Base-by-base conservation (phyloP, 2,329 filamentous ascomycete genomes). In the Epichloe coenophiala region DNA sequence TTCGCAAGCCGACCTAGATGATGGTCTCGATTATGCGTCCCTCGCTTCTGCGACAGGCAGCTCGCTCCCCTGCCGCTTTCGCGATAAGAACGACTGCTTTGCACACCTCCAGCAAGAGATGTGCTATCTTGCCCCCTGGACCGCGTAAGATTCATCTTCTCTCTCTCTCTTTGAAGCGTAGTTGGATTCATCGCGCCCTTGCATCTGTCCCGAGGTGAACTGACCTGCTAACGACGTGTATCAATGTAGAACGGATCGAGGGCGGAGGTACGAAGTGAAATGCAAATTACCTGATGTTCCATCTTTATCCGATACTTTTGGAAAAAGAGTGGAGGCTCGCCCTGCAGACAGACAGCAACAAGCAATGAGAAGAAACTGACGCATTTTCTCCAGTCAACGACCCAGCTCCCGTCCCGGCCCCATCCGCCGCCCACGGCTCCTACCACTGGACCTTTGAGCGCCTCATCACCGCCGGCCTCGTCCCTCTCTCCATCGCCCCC, bases 381-480 rank as follows among this genome's bases (percentile, higher is more conserved):
- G 31, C 39, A 17, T n/a, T 19, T 9, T 38, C 2, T 40, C 37
- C 62, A 85, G 88, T 90, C 65, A 98, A 98, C 72, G 90, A 97
- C 63, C 80, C 93, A 51, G 86, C 80, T 35, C 80, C 80, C 39
- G 70, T 95, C 23, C 90, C 89, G 44, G 65, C 78, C 21, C 71
- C 87, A 49, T 80, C 78, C 59, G 82, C 91, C 41, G 74, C 81
- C 51, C 88, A 98, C 72, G 93, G 93, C 61, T 94, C 86, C 69
- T 98, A 97, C 76, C 93, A 98, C 79, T 98, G 93, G 93, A 87
- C 86, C 54, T 95, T 95, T 63, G 93, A 98, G 77, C 89, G 88
- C 64, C 67, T 88, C 51, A 73, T 97, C 60, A 84, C 88, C 51
- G 84, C 80, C 51, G 85, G 81, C 51, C 80, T 98, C 55, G 74